These are phyloP conservation scores for Geranomyces variabilis DNA, from an alignment of 192 early-diverging fungal genomes.

Conservation along the genomic window DNA sequence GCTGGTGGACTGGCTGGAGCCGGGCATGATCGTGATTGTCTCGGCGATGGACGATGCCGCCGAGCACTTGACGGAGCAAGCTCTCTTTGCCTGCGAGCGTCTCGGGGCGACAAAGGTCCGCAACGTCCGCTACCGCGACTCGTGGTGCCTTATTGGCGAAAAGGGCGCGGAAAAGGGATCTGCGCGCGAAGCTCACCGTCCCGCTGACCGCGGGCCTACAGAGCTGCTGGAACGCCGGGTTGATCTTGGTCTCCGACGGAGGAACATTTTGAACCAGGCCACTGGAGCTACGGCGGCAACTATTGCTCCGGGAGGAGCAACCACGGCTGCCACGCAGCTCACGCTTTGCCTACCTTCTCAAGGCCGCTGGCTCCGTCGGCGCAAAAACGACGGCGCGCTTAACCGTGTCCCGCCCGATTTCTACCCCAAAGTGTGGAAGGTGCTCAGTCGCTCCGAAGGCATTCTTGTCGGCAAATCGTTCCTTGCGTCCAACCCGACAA, in stretches of 20 bases:
- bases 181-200: constrained; percentile 60
- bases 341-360: constrained; percentile 50
- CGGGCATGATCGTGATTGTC: constrained; percentile 71
- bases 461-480: constrained; percentile 62
- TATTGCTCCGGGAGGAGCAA: background rate
- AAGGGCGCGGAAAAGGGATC: constrained; percentile 61
- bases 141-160: constrained; percentile 80
- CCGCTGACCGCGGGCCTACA: constrained; percentile 61
- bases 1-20: constrained; percentile 66
- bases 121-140: constrained; percentile 72
- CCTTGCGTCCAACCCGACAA: constrained; percentile 74
- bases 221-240: constrained; percentile 55
- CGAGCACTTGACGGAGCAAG: constrained; percentile 67
- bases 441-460: constrained; percentile 55
- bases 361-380: constrained; percentile 70
- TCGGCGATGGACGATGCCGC: constrained; percentile 72
- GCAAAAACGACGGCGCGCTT: constrained; percentile 84
- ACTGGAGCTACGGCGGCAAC: background rate
- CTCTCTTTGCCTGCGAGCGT: constrained; percentile 58
- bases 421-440: constrained; percentile 75
- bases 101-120: constrained; percentile 63
- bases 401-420: constrained; percentile 80
- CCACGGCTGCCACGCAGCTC: background rate
- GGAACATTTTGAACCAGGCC: constrained; percentile 44
- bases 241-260: constrained; percentile 50